Percentiles rank a stretch among this genome's conserved stretches.
phyloP scores from a whole-genome alignment of 768 basidiomycete genomes.

The Tubosaeta sp. region DNA sequence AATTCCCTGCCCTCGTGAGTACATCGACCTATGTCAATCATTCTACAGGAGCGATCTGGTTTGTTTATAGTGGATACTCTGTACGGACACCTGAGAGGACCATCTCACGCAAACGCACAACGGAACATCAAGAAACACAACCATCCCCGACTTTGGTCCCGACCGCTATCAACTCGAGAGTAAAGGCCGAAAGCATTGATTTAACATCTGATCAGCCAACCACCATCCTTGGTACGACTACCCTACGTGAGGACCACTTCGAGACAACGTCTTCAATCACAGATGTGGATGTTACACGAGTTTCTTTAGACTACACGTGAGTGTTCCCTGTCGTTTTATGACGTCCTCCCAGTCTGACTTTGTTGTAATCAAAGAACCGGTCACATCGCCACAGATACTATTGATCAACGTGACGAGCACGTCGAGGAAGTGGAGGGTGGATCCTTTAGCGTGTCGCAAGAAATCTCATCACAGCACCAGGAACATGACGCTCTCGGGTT shows the following conservation, averaged over 20 bases:
- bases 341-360: background rate
- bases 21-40: background rate
- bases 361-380: background rate
- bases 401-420: background rate
- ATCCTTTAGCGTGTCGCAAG: background rate
- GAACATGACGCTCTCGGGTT: background rate
- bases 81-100: background rate
- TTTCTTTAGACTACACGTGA: background rate
- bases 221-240: background rate
- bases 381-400: background rate
- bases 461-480: background rate
- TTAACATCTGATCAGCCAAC: background rate
- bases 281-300: background rate
- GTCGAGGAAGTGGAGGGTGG: background rate
- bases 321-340: background rate
- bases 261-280: background rate
- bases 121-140: background rate
- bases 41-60: background rate
- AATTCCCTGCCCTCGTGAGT: slow-evolving; percentile 1
- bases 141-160: background rate
- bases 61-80: background rate
- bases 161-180: background rate
- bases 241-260: background rate
- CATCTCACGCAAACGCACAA: background rate
- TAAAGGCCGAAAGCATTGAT: background rate